Conservation (phyloP, 495 filamentous ascomycete genomes). For the Talaromyces proteolyticus region DNA sequence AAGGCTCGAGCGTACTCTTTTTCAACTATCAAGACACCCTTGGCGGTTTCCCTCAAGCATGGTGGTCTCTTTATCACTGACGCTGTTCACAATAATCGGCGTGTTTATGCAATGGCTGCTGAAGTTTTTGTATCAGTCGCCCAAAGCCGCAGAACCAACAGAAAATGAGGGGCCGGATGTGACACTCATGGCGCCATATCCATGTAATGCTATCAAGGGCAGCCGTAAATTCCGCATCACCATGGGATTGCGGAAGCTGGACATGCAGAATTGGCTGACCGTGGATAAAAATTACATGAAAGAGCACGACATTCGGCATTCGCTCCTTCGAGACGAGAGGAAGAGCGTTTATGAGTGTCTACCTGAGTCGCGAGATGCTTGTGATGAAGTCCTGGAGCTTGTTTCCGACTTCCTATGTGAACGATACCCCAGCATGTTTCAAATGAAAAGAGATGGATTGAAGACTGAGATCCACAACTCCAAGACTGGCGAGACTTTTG, state of each 20-base stretch:
- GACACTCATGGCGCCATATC: conserved; percentile 35
- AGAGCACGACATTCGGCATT: conserved; percentile 37
- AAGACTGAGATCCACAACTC: conserved; percentile 36
- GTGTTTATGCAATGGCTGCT: conserved; percentile 5
- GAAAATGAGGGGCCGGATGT: conserved; percentile 15
- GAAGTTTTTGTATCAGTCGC: not conserved
- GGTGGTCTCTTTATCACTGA: conserved; percentile 7
- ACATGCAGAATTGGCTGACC: conserved; percentile 47
- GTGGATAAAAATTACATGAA: conserved; percentile 46
- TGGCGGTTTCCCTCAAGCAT: conserved; percentile 4
- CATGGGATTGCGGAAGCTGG: conserved; percentile 50
- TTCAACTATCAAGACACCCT: too few species aligned
- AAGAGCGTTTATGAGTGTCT: conserved; percentile 41
- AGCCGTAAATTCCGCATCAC: conserved; percentile 40
- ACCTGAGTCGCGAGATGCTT: conserved; percentile 44
- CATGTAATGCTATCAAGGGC: conserved; percentile 39
- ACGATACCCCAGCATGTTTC: conserved; percentile 41
- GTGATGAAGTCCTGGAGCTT: conserved; percentile 43
- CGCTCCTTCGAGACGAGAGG: conserved; percentile 34
- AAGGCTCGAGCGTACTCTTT: not conserved
- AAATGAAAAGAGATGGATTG: conserved; percentile 20
- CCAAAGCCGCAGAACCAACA: not conserved
- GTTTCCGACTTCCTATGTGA: conserved; percentile 45
- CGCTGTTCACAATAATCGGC: conserved; percentile 4
- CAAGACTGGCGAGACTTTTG: conserved; percentile 43